Conservation (phyloP, 2,329 filamentous ascomycete genomes). For the Curvularia lunata region DNA sequence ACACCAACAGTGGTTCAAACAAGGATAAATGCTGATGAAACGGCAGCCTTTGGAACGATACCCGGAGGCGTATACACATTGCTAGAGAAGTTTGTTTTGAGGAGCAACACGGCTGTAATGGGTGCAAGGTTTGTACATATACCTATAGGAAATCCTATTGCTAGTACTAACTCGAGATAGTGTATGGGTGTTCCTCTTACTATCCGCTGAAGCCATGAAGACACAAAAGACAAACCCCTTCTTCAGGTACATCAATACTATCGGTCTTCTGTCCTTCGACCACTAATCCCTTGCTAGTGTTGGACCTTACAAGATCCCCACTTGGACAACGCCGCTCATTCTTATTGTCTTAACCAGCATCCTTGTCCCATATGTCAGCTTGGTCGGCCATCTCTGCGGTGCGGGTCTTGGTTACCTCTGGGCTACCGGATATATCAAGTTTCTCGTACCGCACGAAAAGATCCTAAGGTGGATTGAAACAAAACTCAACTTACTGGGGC, state of each 20-base stretch:
- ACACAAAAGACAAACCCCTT: constrained; percentile 82
- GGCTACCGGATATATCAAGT: constrained; percentile 86
- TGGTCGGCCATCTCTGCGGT: constrained; percentile 85
- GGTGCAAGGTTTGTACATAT: constrained; percentile 73
- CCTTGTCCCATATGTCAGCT: constrained; percentile 79
- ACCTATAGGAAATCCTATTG: rapidly evolving
- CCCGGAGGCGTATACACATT: constrained; percentile 83
- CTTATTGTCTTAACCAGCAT: constrained; percentile 76
- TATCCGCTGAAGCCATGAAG: constrained; percentile 84
- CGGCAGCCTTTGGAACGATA: constrained; percentile 58
- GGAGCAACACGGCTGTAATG: constrained; percentile 74
- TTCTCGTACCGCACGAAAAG: constrained; percentile 88
- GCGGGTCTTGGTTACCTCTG: constrained; percentile 86
- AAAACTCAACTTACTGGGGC: constrained; percentile 82
- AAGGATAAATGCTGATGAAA: constrained; percentile 56
- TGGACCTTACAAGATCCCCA: constrained; percentile 76
- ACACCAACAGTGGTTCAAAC: neutral
- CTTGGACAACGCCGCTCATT: constrained; percentile 87
- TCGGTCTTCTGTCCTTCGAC: constrained; percentile 40
- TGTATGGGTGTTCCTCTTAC: constrained; percentile 89
- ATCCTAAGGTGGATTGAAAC: constrained; percentile 85
- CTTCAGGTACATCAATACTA: constrained; percentile 60
- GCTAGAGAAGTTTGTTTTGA: constrained; percentile 75
- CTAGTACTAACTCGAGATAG: constrained; percentile 55
- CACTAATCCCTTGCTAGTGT: constrained; percentile 50